Conservation (phyloP, 768 basidiomycete genomes). For the Rhodotorula diobovata region DNA sequence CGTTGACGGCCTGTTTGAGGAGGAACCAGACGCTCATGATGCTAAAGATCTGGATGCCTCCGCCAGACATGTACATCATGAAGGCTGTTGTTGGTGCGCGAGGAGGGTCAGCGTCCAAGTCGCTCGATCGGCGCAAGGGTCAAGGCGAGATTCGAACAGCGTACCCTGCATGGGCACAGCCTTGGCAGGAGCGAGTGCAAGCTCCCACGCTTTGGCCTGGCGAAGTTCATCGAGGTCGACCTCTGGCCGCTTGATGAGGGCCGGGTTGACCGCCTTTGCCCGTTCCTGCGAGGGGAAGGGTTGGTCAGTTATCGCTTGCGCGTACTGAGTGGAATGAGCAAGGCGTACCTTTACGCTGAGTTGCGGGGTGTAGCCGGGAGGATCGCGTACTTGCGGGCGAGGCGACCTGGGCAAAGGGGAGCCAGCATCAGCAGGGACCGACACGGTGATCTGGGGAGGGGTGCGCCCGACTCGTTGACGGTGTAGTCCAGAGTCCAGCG, state of each 20-base stretch:
- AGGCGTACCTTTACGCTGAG: conserved; percentile 7
- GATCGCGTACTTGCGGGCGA: conserved; percentile 5
- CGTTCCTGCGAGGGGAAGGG: background rate
- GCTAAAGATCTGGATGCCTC: conserved; percentile 43
- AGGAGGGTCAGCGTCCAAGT: background rate
- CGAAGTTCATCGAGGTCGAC: conserved; percentile 32
- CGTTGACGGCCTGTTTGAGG: conserved; percentile 39
- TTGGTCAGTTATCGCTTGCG: background rate
- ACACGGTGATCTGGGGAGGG: background rate
- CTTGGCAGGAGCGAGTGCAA: conserved; percentile 43
- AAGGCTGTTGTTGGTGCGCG: conserved; percentile 40
- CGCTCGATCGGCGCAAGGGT: too few relatives aligned
- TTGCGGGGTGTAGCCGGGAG: conserved; percentile 21
- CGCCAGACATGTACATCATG: conserved; percentile 45
- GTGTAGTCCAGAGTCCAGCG: conserved; percentile 29
- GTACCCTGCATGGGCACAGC: conserved; percentile 43
- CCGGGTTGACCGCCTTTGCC: background rate
- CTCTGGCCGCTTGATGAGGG: conserved; percentile 6
- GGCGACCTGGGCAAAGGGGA: background rate
- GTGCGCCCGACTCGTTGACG: background rate
- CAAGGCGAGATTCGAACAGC: too few relatives aligned
- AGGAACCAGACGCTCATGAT: conserved; percentile 43
- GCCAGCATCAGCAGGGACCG: background rate
- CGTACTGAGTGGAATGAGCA: background rate
- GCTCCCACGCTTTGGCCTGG: conserved; percentile 38